phyloP scores from a whole-genome alignment of 768 basidiomycete species.

The Trametes punicea region DNA sequence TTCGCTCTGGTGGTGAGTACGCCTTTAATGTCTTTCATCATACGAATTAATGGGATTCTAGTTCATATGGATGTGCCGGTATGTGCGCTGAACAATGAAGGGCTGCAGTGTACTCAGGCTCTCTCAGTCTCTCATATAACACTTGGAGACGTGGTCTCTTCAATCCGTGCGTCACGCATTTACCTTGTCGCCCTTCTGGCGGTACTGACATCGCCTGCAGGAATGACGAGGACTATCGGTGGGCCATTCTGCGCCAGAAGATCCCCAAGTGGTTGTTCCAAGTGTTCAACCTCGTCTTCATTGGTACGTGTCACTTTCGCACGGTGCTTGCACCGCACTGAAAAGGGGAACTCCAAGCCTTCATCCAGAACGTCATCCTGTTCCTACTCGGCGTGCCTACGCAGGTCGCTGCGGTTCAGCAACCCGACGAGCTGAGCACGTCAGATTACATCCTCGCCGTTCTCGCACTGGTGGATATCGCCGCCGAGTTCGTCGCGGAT shows the following conservation, averaged over 20 bases:
- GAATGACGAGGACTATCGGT: conserved; percentile 89
- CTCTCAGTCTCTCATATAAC: conserved; percentile 66
- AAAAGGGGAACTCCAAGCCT: conserved; percentile 40
- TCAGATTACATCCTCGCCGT: conserved; percentile 64
- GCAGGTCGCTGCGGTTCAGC: conserved; percentile 51
- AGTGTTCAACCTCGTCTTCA: conserved; percentile 66
- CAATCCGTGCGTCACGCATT: conserved; percentile 45
- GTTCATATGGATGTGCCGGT: conserved; percentile 26
- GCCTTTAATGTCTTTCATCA: not conserved
- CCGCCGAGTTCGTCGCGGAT: conserved; percentile 80
- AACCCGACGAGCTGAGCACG: conserved; percentile 46
- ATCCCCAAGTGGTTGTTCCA: conserved; percentile 56
- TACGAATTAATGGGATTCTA: not conserved
- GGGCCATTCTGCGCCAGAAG: conserved; percentile 69
- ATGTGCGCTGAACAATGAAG: not conserved
- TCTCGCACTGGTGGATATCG: conserved; percentile 56
- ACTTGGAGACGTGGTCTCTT: conserved; percentile 83
- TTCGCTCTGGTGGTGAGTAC: conserved; percentile 55
- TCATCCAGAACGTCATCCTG: conserved; percentile 78
- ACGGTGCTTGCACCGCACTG: not conserved
- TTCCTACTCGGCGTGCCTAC: conserved; percentile 65
- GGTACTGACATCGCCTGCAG: conserved; percentile 32
- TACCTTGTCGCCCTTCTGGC: not conserved
- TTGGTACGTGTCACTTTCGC: conserved; percentile 41
- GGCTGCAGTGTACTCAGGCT: not conserved